phyloP scores from a whole-genome alignment of 768 basidiomycete species.

The Macrocybe gigantea region DNA sequence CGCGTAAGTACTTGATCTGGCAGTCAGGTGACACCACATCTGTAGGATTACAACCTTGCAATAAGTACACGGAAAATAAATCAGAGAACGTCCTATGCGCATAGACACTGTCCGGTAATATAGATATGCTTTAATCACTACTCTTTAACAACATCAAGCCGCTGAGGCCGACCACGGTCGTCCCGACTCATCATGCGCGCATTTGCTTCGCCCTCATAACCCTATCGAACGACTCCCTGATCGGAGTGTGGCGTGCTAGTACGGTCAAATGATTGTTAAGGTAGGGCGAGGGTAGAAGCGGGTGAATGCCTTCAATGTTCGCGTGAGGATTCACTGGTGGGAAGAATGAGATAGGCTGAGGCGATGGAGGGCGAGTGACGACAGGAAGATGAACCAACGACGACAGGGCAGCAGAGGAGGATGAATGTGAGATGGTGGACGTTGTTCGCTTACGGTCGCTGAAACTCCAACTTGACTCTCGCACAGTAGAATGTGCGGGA shows the following conservation, averaged over 20 bases:
- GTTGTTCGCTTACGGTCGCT: constrained; percentile 48
- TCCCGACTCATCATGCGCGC: constrained; percentile 15
- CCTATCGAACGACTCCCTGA: constrained; percentile 67
- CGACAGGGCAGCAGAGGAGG: constrained; percentile 51
- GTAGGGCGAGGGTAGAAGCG: constrained; percentile 69
- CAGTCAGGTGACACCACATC: too few relatives aligned
- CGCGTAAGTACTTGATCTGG: too few relatives aligned
- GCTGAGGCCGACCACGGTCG: neutral
- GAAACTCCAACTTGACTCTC: constrained; percentile 18
- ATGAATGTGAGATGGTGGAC: constrained; percentile 50
- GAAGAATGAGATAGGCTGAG: constrained; percentile 55
- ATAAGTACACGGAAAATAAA: too few relatives aligned
- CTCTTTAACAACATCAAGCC: too few relatives aligned
- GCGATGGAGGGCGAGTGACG: constrained; percentile 37
- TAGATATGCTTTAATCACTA: too few relatives aligned
- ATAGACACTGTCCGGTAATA: too few relatives aligned
- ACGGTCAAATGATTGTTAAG: constrained; percentile 67
- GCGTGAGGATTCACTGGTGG: constrained; percentile 52
- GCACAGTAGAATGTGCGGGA: constrained; percentile 33
- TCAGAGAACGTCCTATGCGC: too few relatives aligned
- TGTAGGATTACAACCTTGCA: too few relatives aligned
- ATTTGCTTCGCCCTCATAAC: constrained; percentile 51
- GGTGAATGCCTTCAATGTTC: constrained; percentile 58
- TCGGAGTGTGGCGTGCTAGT: constrained; percentile 55
- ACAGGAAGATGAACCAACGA: constrained; percentile 51